Evolutionary conservation across 2,329 filamentous ascomycete species (phyloP).

Genomic region (Verticillium isaacii): DNA sequence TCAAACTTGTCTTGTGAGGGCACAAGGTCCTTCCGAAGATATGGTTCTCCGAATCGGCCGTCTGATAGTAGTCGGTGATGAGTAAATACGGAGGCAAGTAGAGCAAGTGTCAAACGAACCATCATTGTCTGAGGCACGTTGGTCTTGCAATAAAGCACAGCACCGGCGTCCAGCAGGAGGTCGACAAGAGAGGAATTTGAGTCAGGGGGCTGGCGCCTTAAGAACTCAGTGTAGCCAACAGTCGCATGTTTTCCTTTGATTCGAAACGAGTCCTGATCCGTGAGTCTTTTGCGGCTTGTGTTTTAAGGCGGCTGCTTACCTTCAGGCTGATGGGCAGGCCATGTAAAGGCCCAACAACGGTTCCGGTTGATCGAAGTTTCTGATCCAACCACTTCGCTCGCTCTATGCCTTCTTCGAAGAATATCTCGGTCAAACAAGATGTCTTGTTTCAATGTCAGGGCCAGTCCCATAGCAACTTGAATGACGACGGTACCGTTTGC

Average conservation of each 20-base stretch:
- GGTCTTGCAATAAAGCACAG: constrained; percentile 66
- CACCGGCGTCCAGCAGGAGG: constrained; percentile 54
- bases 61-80: constrained; percentile 25
- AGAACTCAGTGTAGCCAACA: constrained; percentile 49
- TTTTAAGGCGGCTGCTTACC: constrained; percentile 1
- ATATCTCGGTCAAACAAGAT: constrained; percentile 41
- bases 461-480: background rate
- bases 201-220: constrained; percentile 45
- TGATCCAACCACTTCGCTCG: constrained; percentile 40
- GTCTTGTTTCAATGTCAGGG: constrained; percentile 11
- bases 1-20: constrained; percentile 55
- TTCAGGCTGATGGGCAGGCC: constrained; percentile 46
- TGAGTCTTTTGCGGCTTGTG: constrained; percentile 10
- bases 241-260: constrained; percentile 46
- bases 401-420: constrained; percentile 41
- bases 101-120: constrained; percentile 14
- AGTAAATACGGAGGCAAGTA: background rate
- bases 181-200: constrained; percentile 53
- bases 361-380: constrained; percentile 29
- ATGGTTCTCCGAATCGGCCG: constrained; percentile 55
- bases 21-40: constrained; percentile 48
- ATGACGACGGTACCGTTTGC: constrained; percentile 13
- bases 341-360: constrained; percentile 54
- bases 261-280: constrained; percentile 56
- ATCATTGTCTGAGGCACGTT: constrained; percentile 59